Evolutionary conservation across 2,329 filamentous ascomycete genomes (phyloP).

Genomic region (Monosporascus sp.): DNA sequence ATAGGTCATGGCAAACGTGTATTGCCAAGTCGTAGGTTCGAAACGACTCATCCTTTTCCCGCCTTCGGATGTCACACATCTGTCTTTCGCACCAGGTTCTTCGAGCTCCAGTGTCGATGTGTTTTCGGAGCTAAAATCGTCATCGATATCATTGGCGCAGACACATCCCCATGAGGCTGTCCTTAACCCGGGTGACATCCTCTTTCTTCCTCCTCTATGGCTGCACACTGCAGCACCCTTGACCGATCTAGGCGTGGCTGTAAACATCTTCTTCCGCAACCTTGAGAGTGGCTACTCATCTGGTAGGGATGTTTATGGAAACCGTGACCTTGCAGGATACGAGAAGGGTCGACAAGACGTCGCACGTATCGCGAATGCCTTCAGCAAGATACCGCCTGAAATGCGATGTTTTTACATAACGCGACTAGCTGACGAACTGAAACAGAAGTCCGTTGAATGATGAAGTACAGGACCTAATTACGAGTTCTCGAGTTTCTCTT

Average conservation of each 20-base stretch:
- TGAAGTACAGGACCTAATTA: neutral
- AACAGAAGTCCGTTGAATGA: constrained; percentile 14
- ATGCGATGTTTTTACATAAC: constrained; percentile 71
- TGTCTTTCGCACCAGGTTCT: constrained; percentile 69
- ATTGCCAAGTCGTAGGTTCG: constrained; percentile 70
- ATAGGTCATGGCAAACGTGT: constrained; percentile 80
- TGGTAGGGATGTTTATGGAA: constrained; percentile 83
- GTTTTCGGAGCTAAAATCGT: constrained; percentile 46
- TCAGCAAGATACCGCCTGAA: constrained; percentile 60
- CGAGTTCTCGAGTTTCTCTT: too few relatives aligned
- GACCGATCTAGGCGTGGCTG: constrained; percentile 61
- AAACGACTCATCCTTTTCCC: constrained; percentile 76
- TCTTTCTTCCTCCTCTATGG: constrained; percentile 83
- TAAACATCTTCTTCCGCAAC: constrained; percentile 86
- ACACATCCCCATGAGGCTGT: constrained; percentile 64
- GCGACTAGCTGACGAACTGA: constrained; percentile 65
- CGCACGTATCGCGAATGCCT: constrained; percentile 58
- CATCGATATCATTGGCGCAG: constrained; percentile 30
- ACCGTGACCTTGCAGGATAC: constrained; percentile 78
- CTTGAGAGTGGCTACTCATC: constrained; percentile 63
- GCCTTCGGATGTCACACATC: constrained; percentile 64
- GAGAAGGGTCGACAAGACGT: constrained; percentile 75
- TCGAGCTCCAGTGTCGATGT: constrained; percentile 77
- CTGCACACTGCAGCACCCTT: constrained; percentile 67
- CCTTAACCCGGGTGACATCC: constrained; percentile 66